Evolutionary conservation across 2,329 filamentous ascomycete species (phyloP).

Genomic region (Rhexocercosporidium sp.): DNA sequence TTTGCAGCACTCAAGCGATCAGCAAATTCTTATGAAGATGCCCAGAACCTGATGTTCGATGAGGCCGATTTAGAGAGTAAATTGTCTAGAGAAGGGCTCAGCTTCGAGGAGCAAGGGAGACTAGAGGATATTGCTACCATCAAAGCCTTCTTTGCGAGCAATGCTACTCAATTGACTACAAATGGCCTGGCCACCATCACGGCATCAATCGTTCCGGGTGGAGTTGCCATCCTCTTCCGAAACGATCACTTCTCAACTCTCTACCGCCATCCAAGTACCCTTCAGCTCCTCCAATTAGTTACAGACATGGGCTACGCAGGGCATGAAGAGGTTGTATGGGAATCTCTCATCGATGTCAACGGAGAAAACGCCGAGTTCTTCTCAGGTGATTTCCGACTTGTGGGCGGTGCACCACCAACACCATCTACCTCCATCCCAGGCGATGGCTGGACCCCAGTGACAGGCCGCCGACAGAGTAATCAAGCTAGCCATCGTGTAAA

Average conservation of each 20-base stretch:
- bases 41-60: constrained; percentile 84
- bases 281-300: constrained; percentile 80
- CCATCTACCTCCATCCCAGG: constrained; percentile 16
- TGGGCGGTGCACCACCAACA: constrained; percentile 60
- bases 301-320: constrained; percentile 90
- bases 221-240: constrained; percentile 89
- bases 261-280: constrained; percentile 82
- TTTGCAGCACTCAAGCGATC: constrained; percentile 74
- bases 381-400: constrained; percentile 85
- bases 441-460: constrained; percentile 34
- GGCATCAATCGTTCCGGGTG: constrained; percentile 73
- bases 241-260: constrained; percentile 98
- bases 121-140: constrained; percentile 86
- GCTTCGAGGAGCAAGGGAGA: constrained; percentile 74
- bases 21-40: constrained; percentile 88
- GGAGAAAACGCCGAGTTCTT: constrained; percentile 84
- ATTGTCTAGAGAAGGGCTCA: constrained; percentile 66
- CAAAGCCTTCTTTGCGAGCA: constrained; percentile 78
- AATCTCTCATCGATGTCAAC: constrained; percentile 86
- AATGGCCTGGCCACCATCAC: constrained; percentile 79
- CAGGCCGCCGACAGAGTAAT: constrained; percentile 18
- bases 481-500: constrained; percentile 6
- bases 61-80: constrained; percentile 90
- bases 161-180: constrained; percentile 85
- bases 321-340: constrained; percentile 95